Conservation (phyloP, 73 alveolate species). For the Stentor coeruleus region DNA sequence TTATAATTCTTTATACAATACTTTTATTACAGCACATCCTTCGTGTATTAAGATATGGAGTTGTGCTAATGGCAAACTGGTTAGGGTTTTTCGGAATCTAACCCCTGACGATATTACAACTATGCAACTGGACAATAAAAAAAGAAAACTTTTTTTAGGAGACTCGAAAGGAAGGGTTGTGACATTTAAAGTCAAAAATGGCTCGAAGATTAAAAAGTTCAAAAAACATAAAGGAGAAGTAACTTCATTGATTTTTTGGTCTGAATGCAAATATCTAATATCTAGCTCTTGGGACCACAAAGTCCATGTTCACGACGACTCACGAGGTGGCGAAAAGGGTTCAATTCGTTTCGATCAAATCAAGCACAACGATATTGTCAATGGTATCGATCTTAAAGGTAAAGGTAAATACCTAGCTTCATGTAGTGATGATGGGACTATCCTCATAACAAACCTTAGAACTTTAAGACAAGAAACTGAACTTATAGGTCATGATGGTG, state of each 20-base stretch:
- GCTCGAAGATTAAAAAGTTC: constrained; percentile 95
- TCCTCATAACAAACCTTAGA: constrained; percentile 83
- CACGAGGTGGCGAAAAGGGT: constrained; percentile 83
- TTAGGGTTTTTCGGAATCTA: constrained; percentile 87
- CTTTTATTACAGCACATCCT: constrained; percentile 97
- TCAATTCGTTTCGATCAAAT: constrained; percentile 82
- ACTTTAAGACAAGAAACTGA: constrained; percentile 90
- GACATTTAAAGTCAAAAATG: constrained; percentile 92
- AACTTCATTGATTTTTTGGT: constrained; percentile 70
- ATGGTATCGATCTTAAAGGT: constrained; percentile 64
- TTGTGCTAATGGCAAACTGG: constrained; percentile 88
- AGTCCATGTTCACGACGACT: constrained; percentile 92
- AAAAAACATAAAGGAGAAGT: constrained; percentile 76
- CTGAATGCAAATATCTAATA: constrained; percentile 45
- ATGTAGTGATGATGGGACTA: constrained; percentile 93
- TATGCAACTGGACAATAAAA: constrained; percentile 83
- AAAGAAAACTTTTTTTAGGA: constrained; percentile 94
- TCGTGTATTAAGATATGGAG: constrained; percentile 96
- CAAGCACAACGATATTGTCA: constrained; percentile 80
- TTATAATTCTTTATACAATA: constrained; percentile 82
- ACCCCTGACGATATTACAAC: constrained; percentile 90
- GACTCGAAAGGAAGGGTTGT: constrained; percentile 91
- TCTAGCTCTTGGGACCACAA: constrained; percentile 78
- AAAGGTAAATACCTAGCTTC: constrained; percentile 73
- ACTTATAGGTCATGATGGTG: constrained; percentile 61